phyloP scores from a whole-genome alignment of 192 early-diverging fungal genomes.

The Entrophospora sp. region DNA sequence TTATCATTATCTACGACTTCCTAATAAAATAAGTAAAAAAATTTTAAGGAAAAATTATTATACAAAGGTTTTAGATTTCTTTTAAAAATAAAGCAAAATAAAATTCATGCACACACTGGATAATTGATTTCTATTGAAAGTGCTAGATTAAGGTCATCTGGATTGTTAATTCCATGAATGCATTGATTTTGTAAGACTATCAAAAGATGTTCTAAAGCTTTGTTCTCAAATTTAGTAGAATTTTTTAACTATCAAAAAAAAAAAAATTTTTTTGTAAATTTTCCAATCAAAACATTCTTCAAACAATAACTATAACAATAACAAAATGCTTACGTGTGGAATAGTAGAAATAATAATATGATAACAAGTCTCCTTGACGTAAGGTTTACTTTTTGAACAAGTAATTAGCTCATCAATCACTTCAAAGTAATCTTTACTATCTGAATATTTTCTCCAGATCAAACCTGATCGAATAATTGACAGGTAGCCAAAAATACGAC shows the following conservation, averaged over 20 bases:
- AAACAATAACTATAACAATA: background rate
- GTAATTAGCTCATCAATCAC: conserved; percentile 61
- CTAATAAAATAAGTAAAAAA: background rate
- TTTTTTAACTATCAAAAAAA: conserved; percentile 16
- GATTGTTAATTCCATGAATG: conserved; percentile 31
- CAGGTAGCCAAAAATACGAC: conserved; percentile 83
- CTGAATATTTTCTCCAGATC: conserved; percentile 51
- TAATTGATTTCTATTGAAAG: conserved; percentile 34
- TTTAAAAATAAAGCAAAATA: background rate
- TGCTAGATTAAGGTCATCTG: conserved; percentile 45
- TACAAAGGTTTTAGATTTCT: background rate
- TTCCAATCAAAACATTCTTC: background rate
- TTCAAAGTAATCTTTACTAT: conserved; percentile 58
- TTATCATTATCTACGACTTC: background rate
- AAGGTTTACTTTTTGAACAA: conserved; percentile 66
- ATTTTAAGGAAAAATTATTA: background rate
- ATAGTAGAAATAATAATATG: conserved; percentile 55
- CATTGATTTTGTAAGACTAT: background rate
- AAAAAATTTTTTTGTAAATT: background rate
- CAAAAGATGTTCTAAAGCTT: background rate
- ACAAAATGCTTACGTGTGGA: conserved; percentile 32
- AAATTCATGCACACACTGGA: conserved; percentile 13
- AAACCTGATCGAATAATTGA: conserved; percentile 75
- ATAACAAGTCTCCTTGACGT: conserved; percentile 71
- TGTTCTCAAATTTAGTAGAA: background rate